phyloP scores from a whole-genome alignment of 331 rosid species.

The Telfairia occidentalis region DNA sequence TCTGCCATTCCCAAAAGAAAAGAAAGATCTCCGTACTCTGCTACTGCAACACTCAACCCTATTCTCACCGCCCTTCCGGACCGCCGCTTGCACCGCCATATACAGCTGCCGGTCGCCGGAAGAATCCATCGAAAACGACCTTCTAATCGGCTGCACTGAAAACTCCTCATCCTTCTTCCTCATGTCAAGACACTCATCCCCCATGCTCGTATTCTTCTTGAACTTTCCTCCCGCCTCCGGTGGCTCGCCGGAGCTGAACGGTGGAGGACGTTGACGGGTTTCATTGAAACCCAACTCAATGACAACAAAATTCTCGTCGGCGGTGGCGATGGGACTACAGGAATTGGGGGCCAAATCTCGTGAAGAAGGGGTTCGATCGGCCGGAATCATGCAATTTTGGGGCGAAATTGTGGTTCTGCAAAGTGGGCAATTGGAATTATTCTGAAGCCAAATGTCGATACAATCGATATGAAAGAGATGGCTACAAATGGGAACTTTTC shows the following conservation, averaged over 20 bases:
- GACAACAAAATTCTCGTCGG: slow-evolving; percentile 58
- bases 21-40: slow-evolving; percentile 66
- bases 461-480: slow-evolving; percentile 75
- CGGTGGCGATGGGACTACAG: background rate
- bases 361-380: slow-evolving; percentile 23
- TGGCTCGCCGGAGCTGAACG: slow-evolving; percentile 17
- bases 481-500: slow-evolving; percentile 48
- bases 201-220: slow-evolving; percentile 64
- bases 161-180: slow-evolving; percentile 68
- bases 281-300: slow-evolving; percentile 42
- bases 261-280: background rate
- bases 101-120: slow-evolving; percentile 65
- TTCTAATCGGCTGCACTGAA: slow-evolving; percentile 67
- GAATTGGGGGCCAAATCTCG: slow-evolving; percentile 23
- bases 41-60: slow-evolving; percentile 40
- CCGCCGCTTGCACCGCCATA: slow-evolving; percentile 65
- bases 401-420: slow-evolving; percentile 49
- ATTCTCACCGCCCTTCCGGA: slow-evolving; percentile 34
- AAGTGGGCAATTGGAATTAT: slow-evolving; percentile 65
- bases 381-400: background rate
- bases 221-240: slow-evolving; percentile 35
- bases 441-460: slow-evolving; percentile 70
- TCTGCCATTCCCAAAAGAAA: slow-evolving; percentile 77
- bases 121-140: slow-evolving; percentile 95
- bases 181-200: slow-evolving; percentile 72